Percentiles rank a stretch among this genome's conserved stretches.
Conservation (phyloP, 2,329 filamentous ascomycete species). For the Metarhizium guizhouense region DNA sequence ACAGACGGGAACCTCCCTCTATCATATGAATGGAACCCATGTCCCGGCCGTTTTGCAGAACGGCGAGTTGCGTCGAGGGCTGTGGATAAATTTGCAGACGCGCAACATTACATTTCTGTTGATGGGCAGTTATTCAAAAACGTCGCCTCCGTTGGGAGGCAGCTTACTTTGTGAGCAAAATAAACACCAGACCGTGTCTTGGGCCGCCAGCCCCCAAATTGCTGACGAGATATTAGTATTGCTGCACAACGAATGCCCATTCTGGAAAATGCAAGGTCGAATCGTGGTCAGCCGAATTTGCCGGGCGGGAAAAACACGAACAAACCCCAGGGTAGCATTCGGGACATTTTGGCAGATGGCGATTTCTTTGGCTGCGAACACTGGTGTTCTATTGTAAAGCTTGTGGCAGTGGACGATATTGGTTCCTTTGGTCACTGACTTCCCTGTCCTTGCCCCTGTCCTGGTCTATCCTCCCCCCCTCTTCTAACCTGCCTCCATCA, state of each 20-base stretch:
- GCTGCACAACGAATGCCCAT: not conserved
- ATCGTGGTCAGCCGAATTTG: not conserved
- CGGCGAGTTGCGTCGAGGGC: not conserved
- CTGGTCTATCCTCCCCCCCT: not conserved
- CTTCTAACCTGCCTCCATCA: not conserved
- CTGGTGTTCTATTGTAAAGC: not conserved
- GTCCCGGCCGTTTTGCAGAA: not conserved
- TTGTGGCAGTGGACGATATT: not conserved
- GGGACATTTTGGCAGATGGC: not conserved
- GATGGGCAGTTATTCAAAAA: not conserved
- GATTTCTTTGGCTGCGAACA: not conserved
- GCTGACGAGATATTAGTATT: not conserved
- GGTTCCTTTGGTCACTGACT: not conserved
- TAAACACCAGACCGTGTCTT: not conserved
- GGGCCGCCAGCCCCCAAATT: not conserved
- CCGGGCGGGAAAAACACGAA: not conserved
- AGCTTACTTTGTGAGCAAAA: not conserved
- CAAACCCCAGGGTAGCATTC: not conserved
- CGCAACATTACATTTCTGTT: not conserved
- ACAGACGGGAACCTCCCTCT: not conserved
- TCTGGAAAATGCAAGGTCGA: not conserved
- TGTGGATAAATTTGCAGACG: not conserved
- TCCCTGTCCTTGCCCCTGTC: not conserved
- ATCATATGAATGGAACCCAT: not conserved
- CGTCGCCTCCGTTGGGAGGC: too few species aligned